Evolutionary conservation across 2,329 filamentous ascomycete genomes (phyloP).

Genomic region (Aspergillus pseudonomiae): DNA sequence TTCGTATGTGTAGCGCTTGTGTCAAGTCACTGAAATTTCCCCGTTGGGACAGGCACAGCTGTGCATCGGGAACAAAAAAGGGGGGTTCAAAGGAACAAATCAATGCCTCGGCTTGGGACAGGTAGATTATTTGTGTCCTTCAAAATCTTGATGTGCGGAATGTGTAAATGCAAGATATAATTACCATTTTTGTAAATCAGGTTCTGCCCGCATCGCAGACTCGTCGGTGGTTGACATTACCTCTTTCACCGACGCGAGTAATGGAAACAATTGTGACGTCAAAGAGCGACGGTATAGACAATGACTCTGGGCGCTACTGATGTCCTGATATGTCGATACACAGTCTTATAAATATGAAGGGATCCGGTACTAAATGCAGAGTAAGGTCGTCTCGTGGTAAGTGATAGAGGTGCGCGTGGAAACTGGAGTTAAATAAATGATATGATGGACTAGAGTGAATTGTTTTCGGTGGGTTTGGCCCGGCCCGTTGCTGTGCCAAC

Average conservation of each 20-base stretch:
- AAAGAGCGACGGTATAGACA: background rate
- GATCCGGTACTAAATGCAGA: background rate
- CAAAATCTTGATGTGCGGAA: background rate
- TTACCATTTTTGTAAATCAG: slow-evolving; percentile 12
- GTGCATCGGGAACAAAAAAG: background rate
- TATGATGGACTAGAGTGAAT: background rate
- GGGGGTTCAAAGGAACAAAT: background rate
- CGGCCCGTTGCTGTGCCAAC: slow-evolving; percentile 29
- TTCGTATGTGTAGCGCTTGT: background rate
- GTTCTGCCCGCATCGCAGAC: slow-evolving; percentile 3
- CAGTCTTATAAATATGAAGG: background rate
- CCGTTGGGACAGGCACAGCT: background rate
- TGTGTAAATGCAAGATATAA: slow-evolving; percentile 4
- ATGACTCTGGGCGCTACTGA: background rate
- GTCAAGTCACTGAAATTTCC: background rate
- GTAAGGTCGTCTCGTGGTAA: background rate
- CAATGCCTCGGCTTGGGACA: background rate
- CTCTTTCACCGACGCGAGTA: slow-evolving; percentile 10
- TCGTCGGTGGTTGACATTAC: slow-evolving; percentile 14
- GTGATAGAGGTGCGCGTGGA: background rate
- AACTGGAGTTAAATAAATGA: background rate
- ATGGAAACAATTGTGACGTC: slow-evolving; percentile 12
- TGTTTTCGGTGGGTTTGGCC: background rate
- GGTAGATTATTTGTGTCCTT: background rate
- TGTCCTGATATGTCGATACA: background rate